phyloP scores from a whole-genome alignment of 371 early-diverging fungal genomes.

The Nematocida sp. region DNA sequence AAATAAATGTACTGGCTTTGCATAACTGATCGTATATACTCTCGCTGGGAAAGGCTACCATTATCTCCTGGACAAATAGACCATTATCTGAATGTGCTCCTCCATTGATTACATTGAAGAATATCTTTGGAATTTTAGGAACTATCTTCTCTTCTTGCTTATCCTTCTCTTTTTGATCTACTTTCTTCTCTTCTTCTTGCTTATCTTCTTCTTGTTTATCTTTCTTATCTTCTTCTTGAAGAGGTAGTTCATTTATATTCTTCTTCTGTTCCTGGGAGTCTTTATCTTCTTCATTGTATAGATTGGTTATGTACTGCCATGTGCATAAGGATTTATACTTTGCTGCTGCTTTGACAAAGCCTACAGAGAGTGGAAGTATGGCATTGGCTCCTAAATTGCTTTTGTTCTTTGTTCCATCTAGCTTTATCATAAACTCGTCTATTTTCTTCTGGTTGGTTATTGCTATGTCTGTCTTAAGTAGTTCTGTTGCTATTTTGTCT shows the following conservation, averaged over 20 bases:
- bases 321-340: slow-evolving; percentile 78
- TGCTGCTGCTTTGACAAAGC: slow-evolving; percentile 86
- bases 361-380: slow-evolving; percentile 88
- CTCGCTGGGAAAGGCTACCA: slow-evolving; percentile 69
- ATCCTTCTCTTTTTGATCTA: not conserved
- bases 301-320: slow-evolving; percentile 77
- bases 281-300: slow-evolving; percentile 69
- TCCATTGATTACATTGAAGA: slow-evolving; percentile 98
- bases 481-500: slow-evolving; percentile 74
- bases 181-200: not conserved
- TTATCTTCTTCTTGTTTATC: not conserved
- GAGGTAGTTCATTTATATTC: not conserved
- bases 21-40: slow-evolving; percentile 48
- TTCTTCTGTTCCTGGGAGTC: not conserved
- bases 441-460: slow-evolving; percentile 76
- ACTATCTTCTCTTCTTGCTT: not conserved
- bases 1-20: slow-evolving; percentile 76
- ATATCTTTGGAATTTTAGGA: slow-evolving; percentile 76
- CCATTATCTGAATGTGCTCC: slow-evolving; percentile 96
- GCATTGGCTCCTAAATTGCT: slow-evolving; percentile 83
- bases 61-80: slow-evolving; percentile 97
- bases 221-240: not conserved
- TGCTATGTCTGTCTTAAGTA: slow-evolving; percentile 68
- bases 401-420: slow-evolving; percentile 89
- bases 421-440: slow-evolving; percentile 76